Evolutionary conservation across 2,329 filamentous ascomycete genomes (phyloP), one percentile per base, ranked within the genome.

Genomic region (Verticillium zaregamsianum): DNA sequence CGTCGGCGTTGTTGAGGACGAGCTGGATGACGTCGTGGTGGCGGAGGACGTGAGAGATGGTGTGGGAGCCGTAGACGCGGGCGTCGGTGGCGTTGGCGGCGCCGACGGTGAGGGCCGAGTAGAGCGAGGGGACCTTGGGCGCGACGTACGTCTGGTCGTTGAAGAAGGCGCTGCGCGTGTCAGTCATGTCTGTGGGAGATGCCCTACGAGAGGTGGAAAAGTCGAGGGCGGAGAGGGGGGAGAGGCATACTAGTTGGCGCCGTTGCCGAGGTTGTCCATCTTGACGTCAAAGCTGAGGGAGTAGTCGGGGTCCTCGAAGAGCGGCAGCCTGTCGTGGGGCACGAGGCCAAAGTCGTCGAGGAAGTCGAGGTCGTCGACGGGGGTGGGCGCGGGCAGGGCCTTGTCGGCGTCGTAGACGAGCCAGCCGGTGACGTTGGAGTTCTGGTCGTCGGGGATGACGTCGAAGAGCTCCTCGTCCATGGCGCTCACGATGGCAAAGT

Each of bases 211-310:
- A 40, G 4, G 6, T n/a, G n/a, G n/a, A n/a, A n/a, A n/a, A n/a
- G n/a, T n/a, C n/a, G n/a, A n/a, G n/a, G n/a, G n/a, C n/a, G n/a
- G 11, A 20, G 37, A 40, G 4, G 6, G 14, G 23, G 11, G 39
- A 12, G 3, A 12, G 8, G 56, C 74, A 66, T 66, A 79, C 77
- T 88, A 88, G 67, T 74, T 78, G 25, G 84, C 84, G 1, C 90
- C 90, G 62, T 93, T 82, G 25, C 80, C 80, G 12, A 92, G 80
- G 64, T 89, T 87, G 68, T 87, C 82, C 85, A 91, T 90, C 59
- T 70, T 69, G n/a, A 81, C 71, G 57, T 68, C 72, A 7, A 88
- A 75, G 2, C 76, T 79, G 56, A 88, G 74, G 3, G 78, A 75
- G 62, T 81, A 72, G 70, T 84, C 80, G 5, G 83, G 80, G 3